Evolutionary conservation across 371 early-diverging fungal species (phyloP).

Genomic region (Mortierella sp.): DNA sequence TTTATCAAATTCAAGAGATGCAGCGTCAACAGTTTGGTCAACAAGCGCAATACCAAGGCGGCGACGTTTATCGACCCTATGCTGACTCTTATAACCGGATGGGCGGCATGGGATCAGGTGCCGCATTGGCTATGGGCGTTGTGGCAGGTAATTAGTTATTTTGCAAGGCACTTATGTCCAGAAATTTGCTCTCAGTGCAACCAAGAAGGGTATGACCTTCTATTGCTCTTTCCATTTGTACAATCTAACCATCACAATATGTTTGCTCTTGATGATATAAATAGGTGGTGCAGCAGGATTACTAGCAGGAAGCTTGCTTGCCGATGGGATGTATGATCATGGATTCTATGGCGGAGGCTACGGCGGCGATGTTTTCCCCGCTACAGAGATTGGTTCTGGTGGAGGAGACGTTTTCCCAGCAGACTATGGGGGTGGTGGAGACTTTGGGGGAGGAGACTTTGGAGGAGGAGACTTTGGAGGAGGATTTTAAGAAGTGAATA

Average conservation of each 20-base stretch:
- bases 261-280: background rate
- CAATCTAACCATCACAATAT: background rate
- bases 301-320: constrained; percentile 20
- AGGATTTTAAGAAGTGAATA: background rate
- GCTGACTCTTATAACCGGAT: constrained; percentile 35
- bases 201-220: background rate
- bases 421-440: constrained; percentile 8
- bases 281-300: constrained; percentile 43
- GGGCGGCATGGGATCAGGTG: constrained; percentile 40
- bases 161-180: background rate
- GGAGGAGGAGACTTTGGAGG: background rate
- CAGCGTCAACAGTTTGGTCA: constrained; percentile 32
- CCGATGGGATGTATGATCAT: constrained; percentile 10
- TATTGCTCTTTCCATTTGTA: background rate
- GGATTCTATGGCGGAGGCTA: constrained; percentile 7
- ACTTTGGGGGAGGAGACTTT: background rate
- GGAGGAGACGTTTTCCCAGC: constrained; percentile 10
- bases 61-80: constrained; percentile 6
- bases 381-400: background rate
- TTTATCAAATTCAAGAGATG: constrained; percentile 29
- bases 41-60: background rate
- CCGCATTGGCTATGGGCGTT: constrained; percentile 32
- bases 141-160: constrained; percentile 30
- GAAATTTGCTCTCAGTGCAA: background rate
- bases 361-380: constrained; percentile 3